phyloP scores from a whole-genome alignment of 1,284 basidiomycete genomes.

The Gymnopus androsaceus region DNA sequence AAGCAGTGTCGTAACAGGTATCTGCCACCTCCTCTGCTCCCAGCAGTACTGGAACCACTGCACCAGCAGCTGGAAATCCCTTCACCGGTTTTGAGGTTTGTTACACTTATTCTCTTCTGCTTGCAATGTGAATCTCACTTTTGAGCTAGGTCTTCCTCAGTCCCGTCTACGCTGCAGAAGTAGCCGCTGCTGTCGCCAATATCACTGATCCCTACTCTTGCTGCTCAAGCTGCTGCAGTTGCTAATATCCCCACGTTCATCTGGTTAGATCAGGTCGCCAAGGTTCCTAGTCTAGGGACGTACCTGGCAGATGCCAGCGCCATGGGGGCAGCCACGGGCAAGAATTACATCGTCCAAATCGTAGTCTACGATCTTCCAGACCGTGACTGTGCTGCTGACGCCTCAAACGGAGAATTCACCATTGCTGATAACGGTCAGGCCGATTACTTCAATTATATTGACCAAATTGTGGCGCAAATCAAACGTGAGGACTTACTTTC shows the following conservation, averaged over 20 bases:
- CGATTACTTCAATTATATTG: slow-evolving; percentile 62
- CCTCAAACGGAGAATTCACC: slow-evolving; percentile 66
- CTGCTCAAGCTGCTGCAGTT: slow-evolving; percentile 51
- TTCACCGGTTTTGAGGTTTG: slow-evolving; percentile 48
- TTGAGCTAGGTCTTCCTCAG: slow-evolving; percentile 45
- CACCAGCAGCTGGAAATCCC: slow-evolving; percentile 53
- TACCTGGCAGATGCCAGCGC: slow-evolving; percentile 56
- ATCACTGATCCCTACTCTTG: slow-evolving; percentile 51
- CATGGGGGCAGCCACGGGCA: slow-evolving; percentile 42
- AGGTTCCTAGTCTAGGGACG: slow-evolving; percentile 50
- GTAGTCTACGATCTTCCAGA: slow-evolving; percentile 65
- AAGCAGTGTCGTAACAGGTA: slow-evolving; percentile 14
- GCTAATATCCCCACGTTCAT: slow-evolving; percentile 61
- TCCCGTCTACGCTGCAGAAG: slow-evolving; percentile 55
- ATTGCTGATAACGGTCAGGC: slow-evolving; percentile 57
- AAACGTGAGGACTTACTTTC: slow-evolving; percentile 42
- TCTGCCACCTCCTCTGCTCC: slow-evolving; percentile 25
- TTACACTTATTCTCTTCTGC: not conserved
- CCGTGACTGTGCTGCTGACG: slow-evolving; percentile 64
- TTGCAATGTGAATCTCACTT: not conserved
- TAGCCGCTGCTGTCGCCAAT: slow-evolving; percentile 47
- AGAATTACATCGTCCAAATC: slow-evolving; percentile 59
- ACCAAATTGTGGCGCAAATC: slow-evolving; percentile 59
- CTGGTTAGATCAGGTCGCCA: slow-evolving; percentile 59
- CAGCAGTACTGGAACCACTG: slow-evolving; percentile 28